Conservation (phyloP, 257 asterid species). For the Voacanga thouarsii region DNA sequence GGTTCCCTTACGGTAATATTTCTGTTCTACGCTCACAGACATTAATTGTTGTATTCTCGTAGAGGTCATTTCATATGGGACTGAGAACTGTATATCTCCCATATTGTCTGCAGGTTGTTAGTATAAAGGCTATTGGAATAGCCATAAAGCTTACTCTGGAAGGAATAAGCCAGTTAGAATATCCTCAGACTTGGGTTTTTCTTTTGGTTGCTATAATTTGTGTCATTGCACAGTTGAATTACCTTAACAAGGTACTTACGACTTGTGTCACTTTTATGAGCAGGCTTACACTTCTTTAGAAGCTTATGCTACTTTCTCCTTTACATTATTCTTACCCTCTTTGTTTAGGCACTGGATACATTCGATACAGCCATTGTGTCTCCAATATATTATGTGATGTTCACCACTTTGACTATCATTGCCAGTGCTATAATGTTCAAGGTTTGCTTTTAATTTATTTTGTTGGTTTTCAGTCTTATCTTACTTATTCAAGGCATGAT, state of each 20-base stretch:
- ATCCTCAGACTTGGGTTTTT: conserved; percentile 76
- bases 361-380: conserved; percentile 84
- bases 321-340: neutral
- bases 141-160: conserved; percentile 85
- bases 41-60: neutral
- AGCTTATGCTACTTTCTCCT: neutral
- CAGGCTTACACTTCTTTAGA: neutral
- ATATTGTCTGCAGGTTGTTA: conserved; percentile 55
- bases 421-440: conserved; percentile 94
- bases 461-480: neutral
- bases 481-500: neutral
- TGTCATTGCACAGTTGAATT: conserved; percentile 73
- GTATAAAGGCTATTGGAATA: conserved; percentile 88
- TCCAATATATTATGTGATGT: conserved; percentile 85
- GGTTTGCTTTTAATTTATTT: conserved; percentile 10
- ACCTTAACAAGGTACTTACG: conserved; percentile 68
- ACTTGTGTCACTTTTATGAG: conserved; percentile 1
- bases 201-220: conserved; percentile 55
- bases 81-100: neutral
- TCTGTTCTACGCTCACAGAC: neutral
- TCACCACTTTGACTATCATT: conserved; percentile 75
- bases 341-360: conserved; percentile 74
- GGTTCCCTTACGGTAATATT: conserved; percentile 48
- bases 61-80: neutral
- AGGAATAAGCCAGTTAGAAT: conserved; percentile 69